Base-by-base conservation (phyloP, 148 eudicot genomes). In the Dianthus caryophyllus region DNA sequence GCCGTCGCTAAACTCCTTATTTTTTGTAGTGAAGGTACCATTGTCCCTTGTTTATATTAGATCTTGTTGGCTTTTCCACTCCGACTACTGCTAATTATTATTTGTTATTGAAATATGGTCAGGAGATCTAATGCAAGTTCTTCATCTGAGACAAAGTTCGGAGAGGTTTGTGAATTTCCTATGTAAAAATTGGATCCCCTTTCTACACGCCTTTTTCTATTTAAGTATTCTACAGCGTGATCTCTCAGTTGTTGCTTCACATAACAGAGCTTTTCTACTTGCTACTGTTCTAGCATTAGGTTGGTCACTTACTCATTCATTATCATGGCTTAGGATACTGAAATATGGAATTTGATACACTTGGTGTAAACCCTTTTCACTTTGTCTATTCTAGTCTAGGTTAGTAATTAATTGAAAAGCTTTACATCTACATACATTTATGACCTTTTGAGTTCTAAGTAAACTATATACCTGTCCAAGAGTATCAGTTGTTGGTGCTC, bases 131-230 rank as follows among this genome's bases (percentile, higher is more conserved):
- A 71, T 75, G 62, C 84, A 21, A 84, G 87, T 49, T 66, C 90
- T 68, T 82, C 85, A 59, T 59, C 89, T 67, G 96, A 84, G 61
- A 51, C 86, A 30, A 93, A 90, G 77, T 93, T 93, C 76, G 98
- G 98, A 80, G 98, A 93, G 98, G 98, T 93, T 54, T 58, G 17
- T 72, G 29, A 52, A 75, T 67, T 75, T 11, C 24, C 31, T 25
- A 50, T 46, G 11, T 46, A 59, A 31, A 25, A 26, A 61, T 22
- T 41, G 43, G 39, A 50, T 55, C 67, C 58, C 16, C 21, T 33
- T 30, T 39, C 56, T 10, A 24, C 46, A 18, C 15, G 53, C 57
- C 11, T 22, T 46, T 72, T 29, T n/a, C 4, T 5, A 16, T 58
- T 24, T 26, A 16, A 41, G 22, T 44, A 7, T 62, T 25, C 27